Percentiles rank a stretch among this genome's conserved stretches.
These are phyloP conservation scores for Aspergillus candidus DNA, from an alignment of 2,329 filamentous ascomycete genomes.

Conservation along the genomic window DNA sequence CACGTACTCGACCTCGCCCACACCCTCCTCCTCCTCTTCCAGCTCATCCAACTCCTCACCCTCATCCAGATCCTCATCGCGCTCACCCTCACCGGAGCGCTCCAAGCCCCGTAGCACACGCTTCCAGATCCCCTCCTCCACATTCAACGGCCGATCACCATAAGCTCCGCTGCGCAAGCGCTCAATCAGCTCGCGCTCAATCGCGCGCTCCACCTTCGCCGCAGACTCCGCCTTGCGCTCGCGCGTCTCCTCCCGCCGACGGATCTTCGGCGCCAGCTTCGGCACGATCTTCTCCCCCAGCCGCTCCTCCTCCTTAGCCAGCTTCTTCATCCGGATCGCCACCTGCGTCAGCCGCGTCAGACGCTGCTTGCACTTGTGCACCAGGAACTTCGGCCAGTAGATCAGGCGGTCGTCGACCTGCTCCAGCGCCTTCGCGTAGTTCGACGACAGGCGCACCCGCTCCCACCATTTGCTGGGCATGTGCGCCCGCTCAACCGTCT, in stretches of 20 bases:
- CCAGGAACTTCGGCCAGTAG: conserved; percentile 90
- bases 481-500: conserved; percentile 83
- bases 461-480: conserved; percentile 93
- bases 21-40: conserved; percentile 63
- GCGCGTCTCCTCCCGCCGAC: conserved; percentile 65
- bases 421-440: conserved; percentile 83
- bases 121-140: conserved; percentile 94
- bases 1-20: conserved; percentile 82
- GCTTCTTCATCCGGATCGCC: conserved; percentile 65
- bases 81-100: conserved; percentile 71
- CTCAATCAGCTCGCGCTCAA: conserved; percentile 92
- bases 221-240: conserved; percentile 72
- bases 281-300: conserved; percentile 84
- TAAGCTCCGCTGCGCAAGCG: conserved; percentile 86
- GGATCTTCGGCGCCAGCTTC: conserved; percentile 85
- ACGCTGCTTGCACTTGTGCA: conserved; percentile 95
- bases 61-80: conserved; percentile 83
- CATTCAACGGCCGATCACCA: conserved; percentile 88
- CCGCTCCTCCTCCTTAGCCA: conserved; percentile 83
- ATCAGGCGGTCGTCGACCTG: conserved; percentile 80
- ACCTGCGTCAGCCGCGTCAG: conserved; percentile 90
- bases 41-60: conserved; percentile 75
- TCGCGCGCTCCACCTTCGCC: conserved; percentile 90
- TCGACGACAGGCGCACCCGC: conserved; percentile 78
- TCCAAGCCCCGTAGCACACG: conserved; percentile 90